A percentile compares a stretch with the other conserved stretches of the same genome.
These are phyloP conservation scores for Sarcodon sp. DNA, from an alignment of 768 basidiomycete genomes.

Conservation along the genomic window DNA sequence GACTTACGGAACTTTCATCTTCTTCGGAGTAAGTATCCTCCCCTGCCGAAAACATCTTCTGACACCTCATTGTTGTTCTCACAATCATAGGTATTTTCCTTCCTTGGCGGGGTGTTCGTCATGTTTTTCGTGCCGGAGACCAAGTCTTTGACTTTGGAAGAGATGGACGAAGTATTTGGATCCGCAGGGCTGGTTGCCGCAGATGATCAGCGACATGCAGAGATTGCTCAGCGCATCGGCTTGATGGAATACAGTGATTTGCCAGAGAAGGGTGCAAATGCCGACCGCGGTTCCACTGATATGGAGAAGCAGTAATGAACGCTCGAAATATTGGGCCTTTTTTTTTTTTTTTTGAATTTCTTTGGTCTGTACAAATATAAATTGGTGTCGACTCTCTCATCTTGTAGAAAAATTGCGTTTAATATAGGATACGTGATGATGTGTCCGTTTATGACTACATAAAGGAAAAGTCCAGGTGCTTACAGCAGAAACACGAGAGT, in stretches of 20 bases:
- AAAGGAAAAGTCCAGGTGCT: no score
- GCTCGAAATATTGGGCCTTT: no score
- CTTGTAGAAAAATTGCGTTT: no score
- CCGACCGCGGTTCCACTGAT: no score
- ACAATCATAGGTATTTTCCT: slow-evolving; percentile 38
- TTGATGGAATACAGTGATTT: slow-evolving; percentile 23
- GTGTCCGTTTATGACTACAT: no score
- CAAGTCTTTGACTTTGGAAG: slow-evolving; percentile 60
- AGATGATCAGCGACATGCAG: slow-evolving; percentile 35
- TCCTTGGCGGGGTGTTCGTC: slow-evolving; percentile 57
- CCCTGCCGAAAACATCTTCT: background rate
- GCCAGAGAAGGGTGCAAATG: no score
- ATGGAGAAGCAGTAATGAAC: no score
- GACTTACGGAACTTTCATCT: slow-evolving; percentile 61
- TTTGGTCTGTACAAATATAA: no score
- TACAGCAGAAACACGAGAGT: no score
- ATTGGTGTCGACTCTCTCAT: no score
- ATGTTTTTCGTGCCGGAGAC: slow-evolving; percentile 63
- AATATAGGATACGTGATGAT: no score
- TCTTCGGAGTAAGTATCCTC: slow-evolving; percentile 45
- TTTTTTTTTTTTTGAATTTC: no score
- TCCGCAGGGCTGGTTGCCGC: slow-evolving; percentile 40
- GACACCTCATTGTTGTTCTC: background rate
- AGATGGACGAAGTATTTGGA: slow-evolving; percentile 73
- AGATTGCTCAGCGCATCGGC: slow-evolving; percentile 53